Evolutionary conservation across 345 rosid species (phyloP).

Genomic region (Syzygium oleosum): DNA sequence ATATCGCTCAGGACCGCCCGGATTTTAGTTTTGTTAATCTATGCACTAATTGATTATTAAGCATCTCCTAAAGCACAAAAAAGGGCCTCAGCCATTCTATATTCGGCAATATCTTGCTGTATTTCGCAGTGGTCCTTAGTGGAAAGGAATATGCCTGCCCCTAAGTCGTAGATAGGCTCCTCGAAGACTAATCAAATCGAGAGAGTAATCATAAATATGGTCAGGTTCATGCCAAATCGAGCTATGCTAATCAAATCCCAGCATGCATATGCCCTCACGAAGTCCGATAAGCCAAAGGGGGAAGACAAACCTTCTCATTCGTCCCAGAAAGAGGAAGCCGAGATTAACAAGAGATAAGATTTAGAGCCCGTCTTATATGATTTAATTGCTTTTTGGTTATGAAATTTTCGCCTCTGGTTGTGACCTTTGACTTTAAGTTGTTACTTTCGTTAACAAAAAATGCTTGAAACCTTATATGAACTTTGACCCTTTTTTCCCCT

Average conservation of each 20-base stretch:
- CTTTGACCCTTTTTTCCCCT: not conserved
- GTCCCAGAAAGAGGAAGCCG: not conserved
- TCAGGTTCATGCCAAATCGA: not conserved
- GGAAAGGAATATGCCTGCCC: not conserved
- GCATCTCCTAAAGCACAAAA: not conserved
- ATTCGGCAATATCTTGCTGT: not conserved
- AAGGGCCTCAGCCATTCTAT: not conserved
- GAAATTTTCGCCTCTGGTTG: not conserved
- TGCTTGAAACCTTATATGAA: not conserved
- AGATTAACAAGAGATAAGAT: not conserved
- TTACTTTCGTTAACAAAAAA: not conserved
- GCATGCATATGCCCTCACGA: not conserved
- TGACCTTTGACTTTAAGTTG: not conserved
- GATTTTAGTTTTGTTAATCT: not conserved
- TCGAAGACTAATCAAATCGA: not conserved
- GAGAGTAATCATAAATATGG: not conserved
- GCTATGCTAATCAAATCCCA: not conserved
- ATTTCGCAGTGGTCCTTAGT: not conserved
- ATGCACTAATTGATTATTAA: not conserved
- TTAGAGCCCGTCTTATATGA: not conserved
- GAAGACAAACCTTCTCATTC: not conserved
- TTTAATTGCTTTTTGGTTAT: not conserved
- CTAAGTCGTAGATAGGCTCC: not conserved
- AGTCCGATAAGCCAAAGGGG: not conserved
- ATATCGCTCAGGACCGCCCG: not conserved